Percentiles rank a stretch among this genome's conserved stretches.
phyloP scores from a whole-genome alignment of 345 rosid species.

The Theobroma cacao region DNA sequence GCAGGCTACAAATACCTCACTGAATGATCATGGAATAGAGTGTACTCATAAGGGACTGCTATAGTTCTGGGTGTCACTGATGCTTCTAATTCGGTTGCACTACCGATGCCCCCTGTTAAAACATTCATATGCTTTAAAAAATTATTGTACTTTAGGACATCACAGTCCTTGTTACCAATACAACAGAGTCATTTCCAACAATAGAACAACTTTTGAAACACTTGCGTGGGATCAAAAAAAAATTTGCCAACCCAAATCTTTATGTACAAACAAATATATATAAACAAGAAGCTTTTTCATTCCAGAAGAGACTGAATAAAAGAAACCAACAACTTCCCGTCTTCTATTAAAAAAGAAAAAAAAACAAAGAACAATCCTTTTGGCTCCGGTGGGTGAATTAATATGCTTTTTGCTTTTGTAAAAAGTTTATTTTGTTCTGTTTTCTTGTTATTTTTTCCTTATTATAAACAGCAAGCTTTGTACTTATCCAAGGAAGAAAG shows the following conservation, averaged over 20 bases:
- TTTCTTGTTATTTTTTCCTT: too few relatives aligned
- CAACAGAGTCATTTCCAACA: not conserved
- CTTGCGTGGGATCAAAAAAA: not conserved
- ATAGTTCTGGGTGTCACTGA: constrained; percentile 13
- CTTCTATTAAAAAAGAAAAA: not conserved
- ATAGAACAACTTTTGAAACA: not conserved
- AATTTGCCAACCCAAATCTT: not conserved
- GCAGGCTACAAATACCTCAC: constrained; percentile 14
- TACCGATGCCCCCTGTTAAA: constrained; percentile 15
- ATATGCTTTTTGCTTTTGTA: too few relatives aligned
- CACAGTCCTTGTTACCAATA: not conserved
- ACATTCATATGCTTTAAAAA: constrained; percentile 20
- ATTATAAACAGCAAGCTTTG: too few relatives aligned
- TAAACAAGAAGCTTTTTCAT: not conserved
- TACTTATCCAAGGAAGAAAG: not conserved
- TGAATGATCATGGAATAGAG: constrained; percentile 8
- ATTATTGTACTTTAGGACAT: not conserved
- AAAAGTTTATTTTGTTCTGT: too few relatives aligned
- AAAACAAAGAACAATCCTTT: too few relatives aligned
- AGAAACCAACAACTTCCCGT: not conserved
- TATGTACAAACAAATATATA: not conserved
- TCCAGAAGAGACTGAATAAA: not conserved
- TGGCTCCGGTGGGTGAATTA: too few relatives aligned
- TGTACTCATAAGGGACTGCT: constrained; percentile 13
- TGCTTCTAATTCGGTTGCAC: constrained; percentile 24